Conservation (phyloP, 2,329 filamentous ascomycete species). For the Spiromastix sp. region DNA sequence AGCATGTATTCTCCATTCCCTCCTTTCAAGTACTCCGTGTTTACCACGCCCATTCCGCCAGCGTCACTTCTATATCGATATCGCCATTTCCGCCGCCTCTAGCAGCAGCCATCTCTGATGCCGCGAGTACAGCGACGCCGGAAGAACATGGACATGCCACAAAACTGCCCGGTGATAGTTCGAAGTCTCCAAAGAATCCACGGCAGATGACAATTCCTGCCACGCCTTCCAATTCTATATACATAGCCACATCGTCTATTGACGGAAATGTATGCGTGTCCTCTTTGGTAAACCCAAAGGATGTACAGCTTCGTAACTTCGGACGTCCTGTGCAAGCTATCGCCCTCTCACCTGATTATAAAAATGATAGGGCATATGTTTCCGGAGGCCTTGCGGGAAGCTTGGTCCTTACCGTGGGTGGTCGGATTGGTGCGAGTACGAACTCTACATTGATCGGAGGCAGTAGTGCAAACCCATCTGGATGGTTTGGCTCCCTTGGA, state of each 20-base stretch:
- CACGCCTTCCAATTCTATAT: constrained; percentile 79
- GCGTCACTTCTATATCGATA: constrained; percentile 78
- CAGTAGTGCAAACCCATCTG: constrained; percentile 69
- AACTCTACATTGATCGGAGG: constrained; percentile 69
- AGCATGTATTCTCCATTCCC: constrained; percentile 81
- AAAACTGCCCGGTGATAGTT: constrained; percentile 19
- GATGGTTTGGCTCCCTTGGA: constrained; percentile 85
- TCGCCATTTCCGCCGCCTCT: constrained; percentile 68
- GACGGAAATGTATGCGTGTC: constrained; percentile 93
- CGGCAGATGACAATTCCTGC: constrained; percentile 45
- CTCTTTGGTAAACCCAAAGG: constrained; percentile 75
- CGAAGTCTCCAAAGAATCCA: constrained; percentile 22
- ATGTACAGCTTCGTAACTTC: constrained; percentile 88
- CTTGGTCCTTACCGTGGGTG: constrained; percentile 75
- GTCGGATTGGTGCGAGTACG: constrained; percentile 62
- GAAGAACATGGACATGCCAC: constrained; percentile 16
- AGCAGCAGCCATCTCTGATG: constrained; percentile 31
- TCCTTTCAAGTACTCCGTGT: constrained; percentile 69
- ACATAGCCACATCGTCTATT: constrained; percentile 86
- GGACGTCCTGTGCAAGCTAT: constrained; percentile 85
- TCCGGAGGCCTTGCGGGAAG: constrained; percentile 85
- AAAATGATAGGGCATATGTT: constrained; percentile 75
- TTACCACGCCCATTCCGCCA: constrained; percentile 89
- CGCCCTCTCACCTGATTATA: constrained; percentile 90
- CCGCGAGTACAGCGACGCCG: constrained; percentile 20